Evolutionary conservation across 345 rosid genomes (phyloP).

Genomic region (Salix dunnii): DNA sequence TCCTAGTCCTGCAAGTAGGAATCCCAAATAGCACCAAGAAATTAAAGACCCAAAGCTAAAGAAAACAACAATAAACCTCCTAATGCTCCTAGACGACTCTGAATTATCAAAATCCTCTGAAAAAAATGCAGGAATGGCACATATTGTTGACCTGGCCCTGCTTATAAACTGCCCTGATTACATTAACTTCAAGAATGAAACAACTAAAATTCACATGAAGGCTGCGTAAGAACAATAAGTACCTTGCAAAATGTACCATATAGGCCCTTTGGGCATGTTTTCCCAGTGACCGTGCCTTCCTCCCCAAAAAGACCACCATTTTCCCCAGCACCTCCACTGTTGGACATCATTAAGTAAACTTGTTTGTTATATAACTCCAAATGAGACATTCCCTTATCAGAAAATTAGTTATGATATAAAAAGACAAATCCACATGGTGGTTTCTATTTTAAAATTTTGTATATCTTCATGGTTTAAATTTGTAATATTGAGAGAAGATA

Average conservation of each 20-base stretch:
- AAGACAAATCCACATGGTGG: neutral
- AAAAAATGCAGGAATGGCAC: neutral
- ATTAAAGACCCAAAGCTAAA: neutral
- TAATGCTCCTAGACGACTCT: neutral
- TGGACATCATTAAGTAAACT: constrained; percentile 28
- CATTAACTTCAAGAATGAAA: neutral
- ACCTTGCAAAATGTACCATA: constrained; percentile 93
- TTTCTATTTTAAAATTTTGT: neutral
- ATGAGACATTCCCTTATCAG: neutral
- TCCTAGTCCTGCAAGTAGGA: neutral
- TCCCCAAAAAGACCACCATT: constrained; percentile 79
- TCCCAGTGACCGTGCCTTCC: constrained; percentile 84
- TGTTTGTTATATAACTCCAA: neutral
- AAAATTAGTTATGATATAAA: neutral
- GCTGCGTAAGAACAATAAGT: constrained; percentile 15
- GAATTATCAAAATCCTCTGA: neutral
- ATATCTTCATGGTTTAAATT: neutral
- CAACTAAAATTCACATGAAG: constrained; percentile 1
- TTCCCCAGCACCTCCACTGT: constrained; percentile 89
- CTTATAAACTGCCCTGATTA: neutral
- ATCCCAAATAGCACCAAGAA: neutral
- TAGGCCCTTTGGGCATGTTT: constrained; percentile 85
- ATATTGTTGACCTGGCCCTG: neutral
- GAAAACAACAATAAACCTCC: neutral
- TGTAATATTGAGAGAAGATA: neutral